A percentile compares a stretch with the other conserved stretches of the same genome.
Evolutionary conservation across 352 stramenopile genomes (phyloP).

Genomic region (Phytophthora sp.): DNA sequence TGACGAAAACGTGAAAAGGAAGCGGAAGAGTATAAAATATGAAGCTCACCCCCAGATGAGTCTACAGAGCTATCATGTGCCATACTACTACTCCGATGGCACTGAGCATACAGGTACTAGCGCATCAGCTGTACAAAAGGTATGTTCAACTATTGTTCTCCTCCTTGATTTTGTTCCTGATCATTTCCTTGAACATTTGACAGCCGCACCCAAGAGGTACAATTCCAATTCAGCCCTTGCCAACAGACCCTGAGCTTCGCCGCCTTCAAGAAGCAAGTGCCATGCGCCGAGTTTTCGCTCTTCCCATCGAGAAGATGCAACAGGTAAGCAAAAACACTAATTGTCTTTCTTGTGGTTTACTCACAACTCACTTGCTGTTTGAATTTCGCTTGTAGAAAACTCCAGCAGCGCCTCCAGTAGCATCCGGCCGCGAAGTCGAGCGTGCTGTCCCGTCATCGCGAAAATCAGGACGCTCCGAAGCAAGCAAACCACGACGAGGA

Average conservation of each 20-base stretch:
- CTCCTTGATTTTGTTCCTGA: not conserved
- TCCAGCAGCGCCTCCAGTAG: not conserved
- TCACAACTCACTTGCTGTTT: not conserved
- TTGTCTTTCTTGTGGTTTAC: not conserved
- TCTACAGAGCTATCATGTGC: slow-evolving; percentile 45
- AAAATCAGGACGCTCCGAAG: slow-evolving; percentile 2
- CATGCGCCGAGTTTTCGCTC: slow-evolving; percentile 34
- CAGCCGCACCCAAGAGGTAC: slow-evolving; percentile 55
- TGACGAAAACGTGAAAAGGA: slow-evolving; percentile 7
- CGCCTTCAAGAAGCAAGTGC: slow-evolving; percentile 49
- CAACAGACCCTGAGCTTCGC: slow-evolving; percentile 61
- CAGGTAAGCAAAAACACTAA: not conserved
- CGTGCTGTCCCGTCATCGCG: slow-evolving; percentile 10
- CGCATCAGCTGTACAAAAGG: slow-evolving; percentile 18
- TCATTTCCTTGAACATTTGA: not conserved
- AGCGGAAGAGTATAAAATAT: not conserved
- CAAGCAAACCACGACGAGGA: slow-evolving; percentile 2
- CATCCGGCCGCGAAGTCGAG: not conserved
- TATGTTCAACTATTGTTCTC: not conserved
- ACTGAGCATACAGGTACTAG: not conserved
- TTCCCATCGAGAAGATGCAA: slow-evolving; percentile 24
- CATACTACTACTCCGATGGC: slow-evolving; percentile 29
- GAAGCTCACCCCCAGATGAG: slow-evolving; percentile 17
- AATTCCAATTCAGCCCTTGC: slow-evolving; percentile 45
- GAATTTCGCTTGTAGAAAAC: slow-evolving; percentile 1